Conservation (phyloP, 1,139 yeast genomes). For the Scheffersomyces stambukii region DNA sequence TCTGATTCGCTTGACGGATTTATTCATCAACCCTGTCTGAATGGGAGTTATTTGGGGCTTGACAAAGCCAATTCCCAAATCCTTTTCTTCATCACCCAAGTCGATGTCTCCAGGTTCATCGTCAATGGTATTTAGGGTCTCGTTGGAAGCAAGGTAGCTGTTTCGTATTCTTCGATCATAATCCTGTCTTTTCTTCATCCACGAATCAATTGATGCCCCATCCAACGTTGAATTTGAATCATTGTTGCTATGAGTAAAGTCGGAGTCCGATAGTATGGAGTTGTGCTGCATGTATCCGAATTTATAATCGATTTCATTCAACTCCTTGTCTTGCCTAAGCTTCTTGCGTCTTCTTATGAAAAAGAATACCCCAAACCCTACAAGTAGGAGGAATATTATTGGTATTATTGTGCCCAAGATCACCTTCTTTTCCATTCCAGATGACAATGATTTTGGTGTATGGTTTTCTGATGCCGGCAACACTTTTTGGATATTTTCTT, state of each 20-base stretch:
- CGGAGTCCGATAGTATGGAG: conserved; percentile 1
- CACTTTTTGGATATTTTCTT: conserved; percentile 5
- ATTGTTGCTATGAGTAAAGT: conserved; percentile 8
- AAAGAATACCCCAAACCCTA: conserved; percentile 14
- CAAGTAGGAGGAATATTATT: conserved; percentile 18
- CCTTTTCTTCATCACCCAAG: conserved; percentile 2
- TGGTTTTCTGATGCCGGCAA: conserved; percentile 1
- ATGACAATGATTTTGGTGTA: conserved; percentile 3
- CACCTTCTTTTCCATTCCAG: conserved; percentile 4
- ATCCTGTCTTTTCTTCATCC: conserved; percentile 50
- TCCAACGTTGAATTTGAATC: conserved; percentile 42
- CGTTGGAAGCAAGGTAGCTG: conserved; percentile 27
- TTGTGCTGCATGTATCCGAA: conserved; percentile 20
- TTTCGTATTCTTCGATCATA: conserved; percentile 31
- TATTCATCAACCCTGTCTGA: conserved; percentile 4
- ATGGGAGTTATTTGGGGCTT: conserved; percentile 1
- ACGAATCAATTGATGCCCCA: conserved; percentile 41
- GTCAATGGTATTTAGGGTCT: conserved; percentile 14
- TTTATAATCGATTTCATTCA: conserved; percentile 32
- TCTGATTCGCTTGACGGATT: conserved; percentile 7
- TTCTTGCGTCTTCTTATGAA: conserved; percentile 17
- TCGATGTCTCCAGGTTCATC: conserved; percentile 6
- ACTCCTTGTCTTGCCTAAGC: conserved; percentile 18
- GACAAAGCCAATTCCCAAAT: conserved; percentile 2
- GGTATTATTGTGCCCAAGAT: conserved; percentile 37